Base-by-base conservation (phyloP, 495 filamentous ascomycete genomes). In the Letharia lupina region DNA sequence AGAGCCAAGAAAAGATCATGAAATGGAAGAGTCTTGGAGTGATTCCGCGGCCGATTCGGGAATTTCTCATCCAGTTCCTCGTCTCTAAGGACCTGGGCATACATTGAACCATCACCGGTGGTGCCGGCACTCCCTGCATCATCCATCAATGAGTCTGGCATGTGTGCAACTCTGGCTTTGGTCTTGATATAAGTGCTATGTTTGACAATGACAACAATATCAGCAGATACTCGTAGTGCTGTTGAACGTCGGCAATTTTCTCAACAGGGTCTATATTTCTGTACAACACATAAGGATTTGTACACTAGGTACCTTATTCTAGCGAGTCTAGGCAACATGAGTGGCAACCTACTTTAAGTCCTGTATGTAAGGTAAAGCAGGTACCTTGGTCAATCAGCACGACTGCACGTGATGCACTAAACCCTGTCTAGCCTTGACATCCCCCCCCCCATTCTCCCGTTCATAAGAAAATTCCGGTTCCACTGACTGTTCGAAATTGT, bases 1-100 rank as follows among this genome's bases (percentile, higher is more conserved):
- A 98, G 84, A 35, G 80, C 78, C 44, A 80, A 73, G 75, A 88
- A 91, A 2, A 98, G 82, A 16, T 89, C 84, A 69, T 90, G 86
- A 74, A 98, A 98, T n/a, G 86, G 85, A 3, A 94, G 77, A 2
- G 93, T 96, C 54, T 83, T 79, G 35, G 84, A 85, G 68, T 86
- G 84, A 73, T 98, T 98, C 61, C 77, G 83, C 3, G 94, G 94
- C 12, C 92, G 84, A 72, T 93, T 87, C 41, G 92, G 92, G 74
- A 90, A 97, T 71, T 70, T 72, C 41, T 61, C 64, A 48, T 72
- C 66, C 13, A 72, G 66, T n/a, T 72, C 70, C 60, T 72, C 65
- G 28, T 69, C 68, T 61, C 65, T 57, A 10, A 65, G 40, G 1
- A 62, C 18, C 47, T 48, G 60, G 23, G 59, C 42, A 62, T 48